phyloP scores from a whole-genome alignment of 2,329 filamentous ascomycete species.

The Pyrenochaeta sp. region DNA sequence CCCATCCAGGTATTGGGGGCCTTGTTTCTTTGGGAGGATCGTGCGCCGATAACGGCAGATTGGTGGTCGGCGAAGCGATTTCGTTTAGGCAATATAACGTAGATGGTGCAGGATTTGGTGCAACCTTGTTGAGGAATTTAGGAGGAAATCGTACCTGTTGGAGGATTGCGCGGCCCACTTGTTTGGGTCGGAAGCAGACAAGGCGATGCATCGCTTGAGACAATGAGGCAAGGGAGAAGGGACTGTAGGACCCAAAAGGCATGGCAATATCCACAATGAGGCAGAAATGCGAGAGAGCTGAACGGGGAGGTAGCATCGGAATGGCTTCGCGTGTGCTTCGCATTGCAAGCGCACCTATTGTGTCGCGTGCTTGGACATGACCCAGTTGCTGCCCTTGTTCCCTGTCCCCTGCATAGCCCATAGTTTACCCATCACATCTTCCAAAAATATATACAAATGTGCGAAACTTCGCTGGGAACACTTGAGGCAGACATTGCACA shows the following conservation, averaged over 20 bases:
- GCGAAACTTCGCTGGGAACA: not conserved
- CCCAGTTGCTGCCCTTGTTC: not conserved
- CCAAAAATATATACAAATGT: conserved; percentile 18
- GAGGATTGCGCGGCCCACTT: conserved; percentile 4
- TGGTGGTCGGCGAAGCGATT: not conserved
- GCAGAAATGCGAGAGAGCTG: conserved; percentile 1
- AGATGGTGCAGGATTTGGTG: not conserved
- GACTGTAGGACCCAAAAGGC: not conserved
- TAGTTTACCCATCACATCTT: not conserved
- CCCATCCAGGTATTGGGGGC: conserved; percentile 10
- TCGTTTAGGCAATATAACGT: not conserved
- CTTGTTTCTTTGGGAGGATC: conserved; percentile 2
- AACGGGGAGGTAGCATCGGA: not conserved
- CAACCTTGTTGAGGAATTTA: not conserved
- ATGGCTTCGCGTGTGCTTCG: conserved; percentile 1
- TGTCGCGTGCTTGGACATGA: conserved; percentile 3
- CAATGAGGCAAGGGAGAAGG: not conserved
- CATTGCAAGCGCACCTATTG: conserved; percentile 13
- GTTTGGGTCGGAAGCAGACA: not conserved
- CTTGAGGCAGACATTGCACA: conserved; percentile 1
- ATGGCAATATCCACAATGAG: not conserved
- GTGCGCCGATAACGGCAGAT: conserved; percentile 8
- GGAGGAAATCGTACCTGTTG: not conserved
- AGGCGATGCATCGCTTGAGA: not conserved
- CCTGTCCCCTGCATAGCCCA: conserved; percentile 1